These are phyloP conservation scores for Aristolochia californica DNA, from an alignment of 164 flowering plant species.

Conservation along the genomic window DNA sequence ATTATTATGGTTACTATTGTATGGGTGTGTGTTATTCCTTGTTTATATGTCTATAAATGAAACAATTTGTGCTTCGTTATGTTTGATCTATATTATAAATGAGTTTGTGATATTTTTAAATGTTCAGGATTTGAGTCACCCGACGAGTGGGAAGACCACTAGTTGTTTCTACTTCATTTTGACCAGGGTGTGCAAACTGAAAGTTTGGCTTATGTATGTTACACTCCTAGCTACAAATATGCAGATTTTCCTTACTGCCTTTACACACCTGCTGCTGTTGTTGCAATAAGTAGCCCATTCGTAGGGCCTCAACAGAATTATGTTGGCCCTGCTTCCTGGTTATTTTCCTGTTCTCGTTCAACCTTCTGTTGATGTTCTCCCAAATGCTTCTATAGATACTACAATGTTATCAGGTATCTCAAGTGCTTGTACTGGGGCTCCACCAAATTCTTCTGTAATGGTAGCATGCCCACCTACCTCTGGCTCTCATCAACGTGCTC, in stretches of 20 bases:
- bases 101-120: constrained; percentile 3
- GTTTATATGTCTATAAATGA: too few relatives aligned
- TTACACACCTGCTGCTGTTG: constrained; percentile 71
- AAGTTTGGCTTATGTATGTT: constrained; percentile 67
- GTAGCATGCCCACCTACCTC: constrained; percentile 15
- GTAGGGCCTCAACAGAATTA: constrained; percentile 55
- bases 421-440: constrained; percentile 22
- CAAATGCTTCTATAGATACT: constrained; percentile 28
- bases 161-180: constrained; percentile 1
- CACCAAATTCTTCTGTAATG: constrained; percentile 27
- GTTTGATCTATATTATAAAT: neutral
- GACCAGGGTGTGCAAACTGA: constrained; percentile 71
- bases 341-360: constrained; percentile 44
- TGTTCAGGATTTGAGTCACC: constrained; percentile 66
- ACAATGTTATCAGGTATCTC: constrained; percentile 18
- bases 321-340: constrained; percentile 33
- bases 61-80: too few relatives aligned
- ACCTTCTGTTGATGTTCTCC: constrained; percentile 29
- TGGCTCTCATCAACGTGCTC: constrained; percentile 3
- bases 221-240: constrained; percentile 70
- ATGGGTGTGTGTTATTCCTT: constrained; percentile 41
- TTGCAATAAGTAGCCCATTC: constrained; percentile 52
- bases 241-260: constrained; percentile 79
- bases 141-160: constrained; percentile 74
- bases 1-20: constrained; percentile 69